phyloP scores from a whole-genome alignment of 768 basidiomycete genomes.

The Termitomyces bulborhizus region DNA sequence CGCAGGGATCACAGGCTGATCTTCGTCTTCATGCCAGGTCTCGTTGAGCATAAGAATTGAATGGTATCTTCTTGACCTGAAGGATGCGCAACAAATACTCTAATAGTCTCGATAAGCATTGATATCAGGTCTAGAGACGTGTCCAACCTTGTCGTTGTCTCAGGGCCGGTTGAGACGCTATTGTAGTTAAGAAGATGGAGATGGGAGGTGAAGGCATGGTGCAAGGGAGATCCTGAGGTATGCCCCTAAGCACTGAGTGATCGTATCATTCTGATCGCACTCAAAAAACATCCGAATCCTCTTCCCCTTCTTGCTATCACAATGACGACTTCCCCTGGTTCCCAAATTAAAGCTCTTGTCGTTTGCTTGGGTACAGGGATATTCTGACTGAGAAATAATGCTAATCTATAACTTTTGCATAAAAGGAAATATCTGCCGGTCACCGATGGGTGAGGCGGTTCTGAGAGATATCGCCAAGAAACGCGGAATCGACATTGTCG shows the following conservation, averaged over 20 bases:
- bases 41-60: constrained; percentile 77
- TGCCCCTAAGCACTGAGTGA: neutral
- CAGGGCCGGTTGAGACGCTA: constrained; percentile 72
- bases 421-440: constrained; percentile 79
- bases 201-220: constrained; percentile 79
- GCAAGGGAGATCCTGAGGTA: neutral
- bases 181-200: constrained; percentile 82
- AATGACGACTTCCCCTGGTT: constrained; percentile 7
- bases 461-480: constrained; percentile 60
- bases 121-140: neutral
- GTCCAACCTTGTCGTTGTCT: constrained; percentile 66
- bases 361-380: constrained; percentile 53
- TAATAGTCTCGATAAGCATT: constrained; percentile 19
- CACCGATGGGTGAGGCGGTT: constrained; percentile 91
- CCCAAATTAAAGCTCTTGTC: constrained; percentile 43
- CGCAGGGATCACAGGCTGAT: constrained; percentile 44
- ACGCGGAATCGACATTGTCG: constrained; percentile 58
- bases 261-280: constrained; percentile 1
- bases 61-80: constrained; percentile 82
- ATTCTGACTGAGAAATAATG: neutral
- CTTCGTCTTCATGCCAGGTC: constrained; percentile 60
- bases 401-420: neutral
- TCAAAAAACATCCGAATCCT: neutral
- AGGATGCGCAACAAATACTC: constrained; percentile 79
- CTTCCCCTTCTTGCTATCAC: neutral